Base-by-base conservation (phyloP, 78 protist species). In the Neovahlkampfia damariscottae region DNA sequence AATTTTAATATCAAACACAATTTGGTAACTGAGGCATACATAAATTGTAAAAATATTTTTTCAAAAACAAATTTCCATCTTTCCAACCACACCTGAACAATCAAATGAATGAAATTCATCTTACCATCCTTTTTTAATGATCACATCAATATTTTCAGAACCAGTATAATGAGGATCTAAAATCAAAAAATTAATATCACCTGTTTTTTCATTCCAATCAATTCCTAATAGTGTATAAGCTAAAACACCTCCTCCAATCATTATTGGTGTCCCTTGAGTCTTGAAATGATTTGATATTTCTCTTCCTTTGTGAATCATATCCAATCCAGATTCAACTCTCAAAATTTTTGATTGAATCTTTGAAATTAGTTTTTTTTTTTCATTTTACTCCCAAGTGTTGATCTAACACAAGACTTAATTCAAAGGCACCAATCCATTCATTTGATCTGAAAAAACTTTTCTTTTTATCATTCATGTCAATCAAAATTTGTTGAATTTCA, bases 131-230 rank as follows among this genome's bases (percentile, higher is more conserved):
- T 27, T 1, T 10, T 5, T 38, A 37, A 85, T 72, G 30, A 7
- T n/a, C 27, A 7, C 58, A 38, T 5, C 38, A 8, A 68, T 74
- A 19, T 67, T 35, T 32, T 79, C 89, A 5, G 67, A 62, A 27
- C 93, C 92, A 1, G 80, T 66, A 58, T 88, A 90, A 41, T 90
- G 94, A 2, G 94, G 94, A 78, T 90, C 94, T 3, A 90, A 76
- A 36, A 90, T 90, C 8, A 90, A 86, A 38, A 76, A 90, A 7
- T 82, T 58, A 28, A 79, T 27, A 8, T 78, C 88, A 4, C 88
- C 86, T 5, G 85, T 85, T 35, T 50, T 40, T 27, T 40, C 77
- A 76, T 85, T 58, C 39, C 36, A 66, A 4, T 34, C 76, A 30
- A 90, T 70, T 41, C 95, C 95, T 38, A 90, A 70, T 8, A 88